phyloP scores from a whole-genome alignment of 2,329 filamentous ascomycete genomes.

The Aspergillus novofumigatus region DNA sequence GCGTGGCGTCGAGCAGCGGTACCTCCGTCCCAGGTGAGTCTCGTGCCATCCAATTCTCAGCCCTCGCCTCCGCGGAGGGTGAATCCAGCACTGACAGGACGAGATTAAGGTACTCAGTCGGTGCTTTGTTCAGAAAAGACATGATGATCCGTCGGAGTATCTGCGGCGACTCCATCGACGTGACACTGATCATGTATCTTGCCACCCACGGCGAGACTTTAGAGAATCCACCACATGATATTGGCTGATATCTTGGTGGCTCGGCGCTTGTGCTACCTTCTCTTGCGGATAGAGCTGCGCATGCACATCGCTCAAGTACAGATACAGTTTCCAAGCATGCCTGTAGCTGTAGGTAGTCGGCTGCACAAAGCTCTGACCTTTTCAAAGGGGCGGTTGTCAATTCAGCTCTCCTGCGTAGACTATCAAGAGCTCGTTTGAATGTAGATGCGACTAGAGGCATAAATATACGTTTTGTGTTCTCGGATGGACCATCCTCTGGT shows the following conservation, averaged over 20 bases:
- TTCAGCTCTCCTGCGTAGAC: constrained; percentile 10
- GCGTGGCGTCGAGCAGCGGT: constrained; percentile 4
- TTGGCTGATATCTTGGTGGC: not conserved
- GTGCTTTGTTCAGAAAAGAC: constrained; percentile 40
- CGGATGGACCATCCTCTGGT: constrained; percentile 15
- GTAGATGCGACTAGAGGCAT: constrained; percentile 16
- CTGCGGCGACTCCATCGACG: constrained; percentile 29
- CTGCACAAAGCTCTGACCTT: not conserved
- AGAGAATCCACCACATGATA: constrained; percentile 3
- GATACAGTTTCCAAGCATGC: constrained; percentile 15
- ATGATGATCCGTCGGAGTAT: constrained; percentile 37
- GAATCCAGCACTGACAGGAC: constrained; percentile 31
- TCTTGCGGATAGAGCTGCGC: constrained; percentile 12
- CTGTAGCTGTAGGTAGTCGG: constrained; percentile 3
- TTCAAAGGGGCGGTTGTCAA: constrained; percentile 2
- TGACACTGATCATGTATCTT: constrained; percentile 33
- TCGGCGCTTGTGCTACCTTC: not conserved
- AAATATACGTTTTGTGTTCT: constrained; percentile 13
- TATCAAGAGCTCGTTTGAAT: constrained; percentile 9
- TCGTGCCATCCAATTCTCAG: not conserved
- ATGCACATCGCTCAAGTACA: constrained; percentile 19
- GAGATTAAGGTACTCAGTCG: constrained; percentile 29
- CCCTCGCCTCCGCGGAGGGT: not conserved
- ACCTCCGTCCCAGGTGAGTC: not conserved
- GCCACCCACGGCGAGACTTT: constrained; percentile 35